These are phyloP conservation scores for Trichoderma gracile DNA, from an alignment of 2,329 filamentous ascomycete species.

Conservation along the genomic window DNA sequence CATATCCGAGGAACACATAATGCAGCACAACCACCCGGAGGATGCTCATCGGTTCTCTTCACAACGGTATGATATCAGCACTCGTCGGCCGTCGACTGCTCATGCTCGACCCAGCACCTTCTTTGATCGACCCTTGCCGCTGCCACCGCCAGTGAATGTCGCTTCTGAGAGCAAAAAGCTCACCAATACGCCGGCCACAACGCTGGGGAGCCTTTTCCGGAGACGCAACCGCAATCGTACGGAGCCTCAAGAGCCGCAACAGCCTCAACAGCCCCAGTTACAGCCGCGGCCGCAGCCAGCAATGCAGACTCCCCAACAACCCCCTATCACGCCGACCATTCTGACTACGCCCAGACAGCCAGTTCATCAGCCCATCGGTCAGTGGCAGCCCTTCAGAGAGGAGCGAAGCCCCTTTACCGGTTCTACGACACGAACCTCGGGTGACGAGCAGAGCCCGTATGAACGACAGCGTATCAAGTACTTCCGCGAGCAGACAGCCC, in stretches of 20 bases:
- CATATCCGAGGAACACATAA: slow-evolving; percentile 9
- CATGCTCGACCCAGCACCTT: slow-evolving; percentile 14
- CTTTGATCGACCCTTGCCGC: not conserved
- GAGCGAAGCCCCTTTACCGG: slow-evolving; percentile 29
- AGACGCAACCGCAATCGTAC: slow-evolving; percentile 29
- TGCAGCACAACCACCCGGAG: not conserved
- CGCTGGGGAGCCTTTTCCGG: slow-evolving; percentile 33
- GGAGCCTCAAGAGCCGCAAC: not conserved
- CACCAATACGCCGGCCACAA: slow-evolving; percentile 31
- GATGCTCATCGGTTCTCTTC: slow-evolving; percentile 17
- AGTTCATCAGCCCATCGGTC: slow-evolving; percentile 27
- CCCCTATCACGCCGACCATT: not conserved
- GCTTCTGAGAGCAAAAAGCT: slow-evolving; percentile 2
- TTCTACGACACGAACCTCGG: slow-evolving; percentile 31
- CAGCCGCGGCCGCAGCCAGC: too few species aligned
- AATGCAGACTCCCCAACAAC: not conserved
- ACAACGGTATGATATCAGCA: slow-evolving; percentile 24
- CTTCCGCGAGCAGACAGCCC: slow-evolving; percentile 31
- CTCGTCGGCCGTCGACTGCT: slow-evolving; percentile 17
- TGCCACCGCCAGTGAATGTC: not conserved
- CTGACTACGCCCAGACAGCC: slow-evolving; percentile 26
- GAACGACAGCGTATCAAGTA: slow-evolving; percentile 30
- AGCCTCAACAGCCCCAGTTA: too few species aligned
- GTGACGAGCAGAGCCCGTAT: slow-evolving; percentile 24
- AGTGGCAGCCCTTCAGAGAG: slow-evolving; percentile 35